These are phyloP conservation scores for Trametes cinnabarina DNA, from an alignment of 768 basidiomycete species.

Conservation along the genomic window DNA sequence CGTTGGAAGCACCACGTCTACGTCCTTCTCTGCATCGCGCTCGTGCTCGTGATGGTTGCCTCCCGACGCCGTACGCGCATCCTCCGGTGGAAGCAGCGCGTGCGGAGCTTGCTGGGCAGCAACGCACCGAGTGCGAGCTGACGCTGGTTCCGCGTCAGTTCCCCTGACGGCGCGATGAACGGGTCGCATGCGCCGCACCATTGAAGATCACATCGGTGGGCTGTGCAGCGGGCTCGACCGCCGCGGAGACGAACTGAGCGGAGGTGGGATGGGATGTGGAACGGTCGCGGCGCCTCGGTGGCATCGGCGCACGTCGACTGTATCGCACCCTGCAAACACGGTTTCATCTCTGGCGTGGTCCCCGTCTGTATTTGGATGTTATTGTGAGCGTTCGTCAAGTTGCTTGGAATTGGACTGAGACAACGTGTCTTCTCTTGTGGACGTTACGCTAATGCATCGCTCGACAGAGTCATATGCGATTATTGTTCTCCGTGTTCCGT, in stretches of 20 bases:
- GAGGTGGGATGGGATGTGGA: neutral
- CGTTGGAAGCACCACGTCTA: slow-evolving; percentile 47
- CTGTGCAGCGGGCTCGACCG: neutral
- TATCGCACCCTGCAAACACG: neutral
- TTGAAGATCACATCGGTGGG: neutral
- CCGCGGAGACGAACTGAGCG: neutral
- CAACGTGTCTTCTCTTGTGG: neutral
- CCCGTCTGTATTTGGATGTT: neutral
- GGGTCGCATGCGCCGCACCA: neutral
- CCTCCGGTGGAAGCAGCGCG: slow-evolving; percentile 1
- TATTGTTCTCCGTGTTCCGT: too few relatives aligned
- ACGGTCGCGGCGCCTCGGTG: neutral
- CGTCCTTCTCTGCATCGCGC: slow-evolving; percentile 34
- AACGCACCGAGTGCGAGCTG: slow-evolving; percentile 1
- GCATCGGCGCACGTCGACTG: neutral
- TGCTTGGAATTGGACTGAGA: neutral
- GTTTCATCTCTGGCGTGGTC: slow-evolving; percentile 9
- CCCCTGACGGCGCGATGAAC: neutral
- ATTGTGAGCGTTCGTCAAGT: slow-evolving; percentile 1
- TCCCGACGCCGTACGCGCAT: slow-evolving; percentile 3
- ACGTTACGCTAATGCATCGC: too few relatives aligned
- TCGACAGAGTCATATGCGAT: too few relatives aligned
- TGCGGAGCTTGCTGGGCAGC: neutral
- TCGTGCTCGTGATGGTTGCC: slow-evolving; percentile 31
- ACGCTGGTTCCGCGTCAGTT: neutral